Conservation (phyloP, 257 asterid genomes). For the Prunella vulgaris region DNA sequence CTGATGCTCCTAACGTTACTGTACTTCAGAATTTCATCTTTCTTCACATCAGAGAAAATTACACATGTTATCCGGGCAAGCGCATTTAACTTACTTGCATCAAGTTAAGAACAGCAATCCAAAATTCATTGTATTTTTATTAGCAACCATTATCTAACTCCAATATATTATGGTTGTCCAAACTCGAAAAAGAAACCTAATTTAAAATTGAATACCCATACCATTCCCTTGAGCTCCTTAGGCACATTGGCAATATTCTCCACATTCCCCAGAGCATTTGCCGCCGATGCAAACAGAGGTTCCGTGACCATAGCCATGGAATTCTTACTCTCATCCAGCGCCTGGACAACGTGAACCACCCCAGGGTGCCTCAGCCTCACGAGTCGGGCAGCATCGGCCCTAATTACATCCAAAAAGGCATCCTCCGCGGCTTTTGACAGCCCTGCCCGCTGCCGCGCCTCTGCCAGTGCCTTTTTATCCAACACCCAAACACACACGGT, state of each 20-base stretch:
- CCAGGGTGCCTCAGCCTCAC: constrained; percentile 99
- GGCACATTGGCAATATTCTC: constrained; percentile 74
- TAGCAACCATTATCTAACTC: constrained; percentile 15
- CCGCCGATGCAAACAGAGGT: constrained; percentile 86
- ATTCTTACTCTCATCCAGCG: constrained; percentile 88
- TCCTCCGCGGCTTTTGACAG: constrained; percentile 88
- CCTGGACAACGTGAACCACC: constrained; percentile 93
- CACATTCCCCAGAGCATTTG: constrained; percentile 79
- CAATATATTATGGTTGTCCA: neutral
- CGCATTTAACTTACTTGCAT: neutral
- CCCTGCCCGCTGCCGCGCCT: constrained; percentile 82
- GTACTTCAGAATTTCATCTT: neutral
- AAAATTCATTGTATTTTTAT: neutral
- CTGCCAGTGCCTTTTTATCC: constrained; percentile 79
- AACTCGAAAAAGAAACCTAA: neutral
- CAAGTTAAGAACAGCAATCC: neutral
- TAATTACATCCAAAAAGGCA: constrained; percentile 69
- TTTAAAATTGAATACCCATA: constrained; percentile 26
- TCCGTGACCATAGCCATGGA: constrained; percentile 98
- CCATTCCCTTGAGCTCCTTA: constrained; percentile 95
- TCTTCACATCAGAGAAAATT: neutral
- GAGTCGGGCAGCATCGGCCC: constrained; percentile 88
- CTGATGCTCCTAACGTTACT: constrained; percentile 1
- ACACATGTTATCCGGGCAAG: neutral
- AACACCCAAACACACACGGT: constrained; percentile 90